phyloP scores from a whole-genome alignment of 805 yeast species.

The Candida qinlingensis region DNA sequence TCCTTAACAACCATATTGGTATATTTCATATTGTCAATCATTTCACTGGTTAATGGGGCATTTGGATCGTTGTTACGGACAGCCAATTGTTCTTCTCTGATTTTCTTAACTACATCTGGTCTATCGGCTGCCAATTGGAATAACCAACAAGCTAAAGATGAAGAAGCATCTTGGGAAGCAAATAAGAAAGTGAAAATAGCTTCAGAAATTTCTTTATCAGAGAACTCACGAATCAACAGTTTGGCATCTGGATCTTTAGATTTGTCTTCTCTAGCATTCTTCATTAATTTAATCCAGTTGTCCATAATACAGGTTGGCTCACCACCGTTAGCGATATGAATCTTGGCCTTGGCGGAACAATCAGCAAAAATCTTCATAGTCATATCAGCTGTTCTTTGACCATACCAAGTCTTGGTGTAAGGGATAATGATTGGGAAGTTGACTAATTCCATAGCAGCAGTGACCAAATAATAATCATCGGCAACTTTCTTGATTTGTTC shows the following conservation, averaged over 20 bases:
- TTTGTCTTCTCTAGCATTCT: slow-evolving; percentile 51
- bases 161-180: slow-evolving; percentile 97
- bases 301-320: slow-evolving; percentile 88
- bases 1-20: slow-evolving; percentile 90
- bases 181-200: slow-evolving; percentile 94
- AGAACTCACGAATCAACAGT: slow-evolving; percentile 70
- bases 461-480: slow-evolving; percentile 86
- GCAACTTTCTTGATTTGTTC: slow-evolving; percentile 85
- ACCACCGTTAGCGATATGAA: slow-evolving; percentile 71
- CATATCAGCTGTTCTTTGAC: slow-evolving; percentile 86
- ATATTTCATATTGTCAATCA: slow-evolving; percentile 83
- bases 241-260: slow-evolving; percentile 48
- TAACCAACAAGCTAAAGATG: slow-evolving; percentile 96
- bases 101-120: slow-evolving; percentile 80
- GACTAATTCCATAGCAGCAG: slow-evolving; percentile 95
- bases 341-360: slow-evolving; percentile 87
- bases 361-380: slow-evolving; percentile 87
- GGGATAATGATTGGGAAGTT: slow-evolving; percentile 97
- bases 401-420: slow-evolving; percentile 97
- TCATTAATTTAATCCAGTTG: slow-evolving; percentile 88
- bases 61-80: slow-evolving; percentile 76
- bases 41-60: slow-evolving; percentile 55
- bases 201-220: slow-evolving; percentile 90
- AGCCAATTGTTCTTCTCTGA: slow-evolving; percentile 86
- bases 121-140: slow-evolving; percentile 95